These are phyloP conservation scores for Aspergillus cavernicola DNA, from an alignment of 495 filamentous ascomycete species.

Conservation along the genomic window DNA sequence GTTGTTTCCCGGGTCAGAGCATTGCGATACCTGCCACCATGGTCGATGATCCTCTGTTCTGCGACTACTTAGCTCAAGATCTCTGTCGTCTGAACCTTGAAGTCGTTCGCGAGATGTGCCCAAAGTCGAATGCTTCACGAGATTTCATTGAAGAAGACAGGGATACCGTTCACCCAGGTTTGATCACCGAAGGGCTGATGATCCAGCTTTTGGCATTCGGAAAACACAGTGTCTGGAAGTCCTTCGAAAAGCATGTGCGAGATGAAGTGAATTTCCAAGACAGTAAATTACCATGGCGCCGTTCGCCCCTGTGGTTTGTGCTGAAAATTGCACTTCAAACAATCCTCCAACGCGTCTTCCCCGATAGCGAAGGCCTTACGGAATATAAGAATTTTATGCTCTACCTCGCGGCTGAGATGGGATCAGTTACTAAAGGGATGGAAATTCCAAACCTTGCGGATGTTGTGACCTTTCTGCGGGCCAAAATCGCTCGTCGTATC, in stretches of 20 bases:
- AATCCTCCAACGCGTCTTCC: conserved; percentile 50
- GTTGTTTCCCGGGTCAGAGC: conserved; percentile 16
- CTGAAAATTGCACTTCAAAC: conserved; percentile 17
- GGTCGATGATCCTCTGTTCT: conserved; percentile 11
- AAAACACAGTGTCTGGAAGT: conserved; percentile 7
- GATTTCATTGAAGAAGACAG: conserved; percentile 38
- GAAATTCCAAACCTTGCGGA: conserved; percentile 23
- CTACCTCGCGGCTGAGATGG: conserved; percentile 30
- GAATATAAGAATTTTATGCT: conserved; percentile 54
- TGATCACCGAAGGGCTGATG: conserved; percentile 55
- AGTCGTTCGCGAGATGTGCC: conserved; percentile 13
- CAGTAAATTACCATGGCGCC: conserved; percentile 14
- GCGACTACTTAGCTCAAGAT: conserved; percentile 9
- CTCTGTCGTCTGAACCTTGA: conserved; percentile 11
- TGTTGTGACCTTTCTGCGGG: conserved; percentile 36
- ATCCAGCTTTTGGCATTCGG: conserved; percentile 22
- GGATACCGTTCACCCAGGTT: conserved; percentile 51
- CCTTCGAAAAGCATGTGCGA: conserved; percentile 14
- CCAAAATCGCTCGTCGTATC: conserved; percentile 45
- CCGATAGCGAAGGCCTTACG: conserved; percentile 10
- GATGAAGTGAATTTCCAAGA: conserved; percentile 18
- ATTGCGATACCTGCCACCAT: conserved; percentile 11
- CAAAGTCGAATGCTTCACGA: conserved; percentile 35
- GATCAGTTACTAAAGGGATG: conserved; percentile 29
- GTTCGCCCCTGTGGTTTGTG: conserved; percentile 21